A percentile compares a stretch with the other conserved stretches of the same genome.
Conservation (phyloP, 2,329 filamentous ascomycete genomes). For the Mycosphaerella sp. region DNA sequence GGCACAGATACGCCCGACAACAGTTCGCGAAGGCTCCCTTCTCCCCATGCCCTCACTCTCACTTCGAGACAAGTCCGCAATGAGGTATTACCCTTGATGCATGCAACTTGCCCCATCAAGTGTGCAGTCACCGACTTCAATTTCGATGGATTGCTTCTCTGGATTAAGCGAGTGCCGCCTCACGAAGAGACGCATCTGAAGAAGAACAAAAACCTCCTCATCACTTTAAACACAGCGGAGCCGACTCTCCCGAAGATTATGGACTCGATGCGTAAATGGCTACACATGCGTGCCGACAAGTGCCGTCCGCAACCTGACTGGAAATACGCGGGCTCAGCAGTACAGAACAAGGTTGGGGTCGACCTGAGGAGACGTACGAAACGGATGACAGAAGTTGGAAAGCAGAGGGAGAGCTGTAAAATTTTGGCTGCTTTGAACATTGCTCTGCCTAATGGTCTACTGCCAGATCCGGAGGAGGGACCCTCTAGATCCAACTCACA, state of each 20-base stretch:
- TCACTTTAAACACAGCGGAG: slow-evolving; percentile 24
- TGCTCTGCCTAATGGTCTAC: slow-evolving; percentile 6
- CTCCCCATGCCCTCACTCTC: slow-evolving; percentile 26
- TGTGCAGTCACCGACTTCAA: slow-evolving; percentile 31
- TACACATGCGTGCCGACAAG: slow-evolving; percentile 27
- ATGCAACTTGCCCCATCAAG: slow-evolving; percentile 27
- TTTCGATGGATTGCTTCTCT: slow-evolving; percentile 28
- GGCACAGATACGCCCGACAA: slow-evolving; percentile 12
- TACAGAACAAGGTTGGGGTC: slow-evolving; percentile 26
- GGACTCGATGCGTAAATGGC: slow-evolving; percentile 27
- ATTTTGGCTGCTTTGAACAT: slow-evolving; percentile 27
- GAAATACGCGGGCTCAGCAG: slow-evolving; percentile 25
- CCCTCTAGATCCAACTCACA: slow-evolving; percentile 4
- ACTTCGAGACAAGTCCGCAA: slow-evolving; percentile 28
- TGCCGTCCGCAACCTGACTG: slow-evolving; percentile 29
- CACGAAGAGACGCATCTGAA: slow-evolving; percentile 24
- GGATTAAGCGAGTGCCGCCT: slow-evolving; percentile 28
- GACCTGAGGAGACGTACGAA: slow-evolving; percentile 27
- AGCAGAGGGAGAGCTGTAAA: slow-evolving; percentile 26
- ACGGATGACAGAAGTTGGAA: slow-evolving; percentile 26
- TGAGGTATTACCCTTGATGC: slow-evolving; percentile 30
- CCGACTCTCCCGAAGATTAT: slow-evolving; percentile 12
- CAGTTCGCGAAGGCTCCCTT: slow-evolving; percentile 5
- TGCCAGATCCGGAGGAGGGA: slow-evolving; percentile 5
- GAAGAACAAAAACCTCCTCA: slow-evolving; percentile 27